phyloP scores from a whole-genome alignment of 768 basidiomycete genomes.

The Gautieria morchelliformis region DNA sequence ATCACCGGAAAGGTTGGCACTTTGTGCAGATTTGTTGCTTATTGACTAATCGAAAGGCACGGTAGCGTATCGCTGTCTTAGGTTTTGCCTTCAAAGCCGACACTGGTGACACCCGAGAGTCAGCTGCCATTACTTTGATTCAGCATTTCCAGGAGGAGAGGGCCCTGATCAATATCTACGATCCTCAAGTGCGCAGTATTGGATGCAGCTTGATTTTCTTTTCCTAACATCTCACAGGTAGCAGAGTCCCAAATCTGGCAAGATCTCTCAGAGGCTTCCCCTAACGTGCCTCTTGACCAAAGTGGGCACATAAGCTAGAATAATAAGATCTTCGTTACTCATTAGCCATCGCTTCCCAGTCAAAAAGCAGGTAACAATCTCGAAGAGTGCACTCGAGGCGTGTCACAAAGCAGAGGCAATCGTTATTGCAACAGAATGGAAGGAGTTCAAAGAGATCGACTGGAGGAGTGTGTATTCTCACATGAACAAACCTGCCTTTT shows the following conservation, averaged over 20 bases:
- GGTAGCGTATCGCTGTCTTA: slow-evolving; percentile 84
- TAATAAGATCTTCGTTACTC: neutral
- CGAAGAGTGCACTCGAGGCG: slow-evolving; percentile 70
- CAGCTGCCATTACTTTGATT: slow-evolving; percentile 88
- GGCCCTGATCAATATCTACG: slow-evolving; percentile 81
- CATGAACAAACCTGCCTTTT: slow-evolving; percentile 98
- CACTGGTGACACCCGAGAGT: slow-evolving; percentile 98
- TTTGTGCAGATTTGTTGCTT: neutral
- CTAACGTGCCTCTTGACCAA: slow-evolving; percentile 47
- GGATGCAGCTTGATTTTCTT: too few relatives aligned
- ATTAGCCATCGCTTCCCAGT: slow-evolving; percentile 33
- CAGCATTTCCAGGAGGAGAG: slow-evolving; percentile 88
- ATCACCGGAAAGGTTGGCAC: slow-evolving; percentile 79
- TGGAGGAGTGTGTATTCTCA: slow-evolving; percentile 77
- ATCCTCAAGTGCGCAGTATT: slow-evolving; percentile 50
- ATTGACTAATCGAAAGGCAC: neutral
- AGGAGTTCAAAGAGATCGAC: slow-evolving; percentile 88
- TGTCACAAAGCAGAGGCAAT: slow-evolving; percentile 86
- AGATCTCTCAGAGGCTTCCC: slow-evolving; percentile 63
- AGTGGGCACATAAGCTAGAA: slow-evolving; percentile 37
- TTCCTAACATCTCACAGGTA: slow-evolving; percentile 30
- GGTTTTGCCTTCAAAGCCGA: slow-evolving; percentile 99
- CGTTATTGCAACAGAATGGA: slow-evolving; percentile 96
- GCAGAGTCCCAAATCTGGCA: slow-evolving; percentile 78
- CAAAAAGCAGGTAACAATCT: slow-evolving; percentile 82